Evolutionary conservation across 495 filamentous ascomycete genomes (phyloP), one percentile per base, ranked within the genome.

Genomic region (Talaromyces borbonicus): DNA sequence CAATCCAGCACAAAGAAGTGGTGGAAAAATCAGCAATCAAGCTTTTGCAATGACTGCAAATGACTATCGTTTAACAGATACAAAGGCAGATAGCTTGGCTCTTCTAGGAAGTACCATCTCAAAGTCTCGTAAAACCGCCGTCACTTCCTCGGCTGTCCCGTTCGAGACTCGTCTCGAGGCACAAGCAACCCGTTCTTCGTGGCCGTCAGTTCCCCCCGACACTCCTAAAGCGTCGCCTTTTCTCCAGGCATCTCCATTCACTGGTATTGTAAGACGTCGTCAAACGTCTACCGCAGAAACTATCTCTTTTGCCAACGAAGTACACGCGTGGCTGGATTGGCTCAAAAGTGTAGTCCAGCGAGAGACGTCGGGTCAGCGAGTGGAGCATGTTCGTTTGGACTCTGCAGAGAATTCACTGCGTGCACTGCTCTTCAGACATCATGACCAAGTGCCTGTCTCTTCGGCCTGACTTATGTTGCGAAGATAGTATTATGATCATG

Each of bases 101-200:
- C 51, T 72, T 0, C 49, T 72, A 16, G 59, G 52, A 16, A 60
- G 45, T 22, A 39, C 45, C 4, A 22, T 32, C 3, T 24, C 51
- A 15, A 19, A 53, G 9, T 37, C 45, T 48, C 40, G 4, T 48
- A 50, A 24, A 49, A n/a, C n/a, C n/a, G n/a, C 51, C 8, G 61
- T 66, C 15, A 44, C 52, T 3, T 69, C 68, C 1, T 57, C 65
- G 8, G 65, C 68, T 29, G 46, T 72, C 0, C 61, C 70, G 8
- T 67, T 65, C 0, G 68, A 72, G 51, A 54, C 63, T 0, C 57
- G 64, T 44, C 51, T 72, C 15, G 62, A 69, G 46, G 68, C 64
- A 0, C 61, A 56, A 33, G 64, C 57, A 6, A 56, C 61, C 26
- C 52, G 51, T 7, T 48, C 46, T 1, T 46, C 50, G 5, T 49